Evolutionary conservation across 2,329 filamentous ascomycete species (phyloP), one percentile per base, ranked within the genome.

Genomic region (Gnomoniopsis smithogilvyi): DNA sequence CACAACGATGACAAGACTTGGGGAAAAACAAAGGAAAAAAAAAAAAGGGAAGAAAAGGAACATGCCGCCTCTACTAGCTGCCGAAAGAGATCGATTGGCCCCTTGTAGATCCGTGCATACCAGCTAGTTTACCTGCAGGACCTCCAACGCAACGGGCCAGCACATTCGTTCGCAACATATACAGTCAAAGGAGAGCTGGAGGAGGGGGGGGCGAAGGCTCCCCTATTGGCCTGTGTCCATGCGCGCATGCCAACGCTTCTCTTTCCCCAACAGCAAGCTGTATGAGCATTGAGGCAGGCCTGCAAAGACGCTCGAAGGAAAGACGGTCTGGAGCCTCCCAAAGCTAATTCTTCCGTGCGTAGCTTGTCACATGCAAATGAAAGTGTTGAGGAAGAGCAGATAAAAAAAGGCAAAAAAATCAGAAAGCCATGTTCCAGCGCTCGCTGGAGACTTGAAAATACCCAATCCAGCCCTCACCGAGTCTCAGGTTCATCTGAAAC

Each of bases 401-500:
- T n/a, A n/a, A 15, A n/a, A 41, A 17, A 11, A 10, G 30, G 26
- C n/a, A n/a, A 15, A n/a, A 41, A 17, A 11, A 10, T 15, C 15
- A 36, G 17, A 15, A 21, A 11, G 49, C 33, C 11, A 21, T n/a
- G 26, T 26, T 36, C 17, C 19, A 43, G 22, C 33, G 41, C 36
- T 26, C 36, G 51, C 22, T 43, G 34, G 41, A 26, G 8, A 12
- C 15, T 24, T 6, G 14, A 12, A 51, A 1, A 21, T n/a, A 19
- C 19, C 49, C 22, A 38, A n/a, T 33, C 49, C 49, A 30, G 8
- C 4, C 4, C 26, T 38, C 53, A n/a, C 15, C 46, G 12, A 36
- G 38, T 50, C 45, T 51, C 50, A 45, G 43, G 53, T 36, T 30
- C 26, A 30, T 54, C 34, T 57, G 26, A 38, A 54, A 60, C 53